Evolutionary conservation across 257 asterid species (phyloP).

Genomic region (Anisodus acutangulus): DNA sequence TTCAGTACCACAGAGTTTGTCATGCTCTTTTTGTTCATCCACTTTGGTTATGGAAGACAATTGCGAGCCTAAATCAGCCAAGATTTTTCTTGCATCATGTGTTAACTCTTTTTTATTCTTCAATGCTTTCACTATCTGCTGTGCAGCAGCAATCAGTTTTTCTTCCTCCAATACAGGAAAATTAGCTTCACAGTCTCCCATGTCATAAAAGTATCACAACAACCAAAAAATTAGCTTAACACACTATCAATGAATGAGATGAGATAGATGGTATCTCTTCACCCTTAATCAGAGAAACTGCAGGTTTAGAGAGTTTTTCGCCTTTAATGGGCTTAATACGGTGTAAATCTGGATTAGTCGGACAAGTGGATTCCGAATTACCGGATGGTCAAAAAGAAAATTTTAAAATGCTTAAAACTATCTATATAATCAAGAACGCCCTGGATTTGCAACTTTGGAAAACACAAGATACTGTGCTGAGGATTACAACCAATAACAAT

Average conservation of each 20-base stretch:
- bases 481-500: too few species aligned
- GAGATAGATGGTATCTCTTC: not conserved
- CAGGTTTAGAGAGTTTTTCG: too few species aligned
- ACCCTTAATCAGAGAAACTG: not conserved
- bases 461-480: not conserved
- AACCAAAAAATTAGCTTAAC: not conserved
- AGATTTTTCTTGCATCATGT: slow-evolving; percentile 52
- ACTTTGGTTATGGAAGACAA: slow-evolving; percentile 48
- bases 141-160: slow-evolving; percentile 69
- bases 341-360: not conserved
- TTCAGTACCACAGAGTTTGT: slow-evolving; percentile 29
- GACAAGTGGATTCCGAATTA: too few species aligned
- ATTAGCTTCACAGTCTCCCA: slow-evolving; percentile 60
- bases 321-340: not conserved
- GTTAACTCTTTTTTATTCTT: slow-evolving; percentile 54
- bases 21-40: slow-evolving; percentile 31
- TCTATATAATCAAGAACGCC: not conserved
- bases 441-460: not conserved
- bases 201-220: slow-evolving; percentile 31
- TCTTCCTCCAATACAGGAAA: slow-evolving; percentile 61
- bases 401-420: too few species aligned
- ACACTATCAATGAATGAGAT: not conserved
- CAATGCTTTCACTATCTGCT: slow-evolving; percentile 59
- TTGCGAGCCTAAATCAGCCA: slow-evolving; percentile 74
- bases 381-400: not conserved